These are phyloP conservation scores for Ustilago nuda DNA, from an alignment of 1,284 basidiomycete genomes.

Conservation along the genomic window DNA sequence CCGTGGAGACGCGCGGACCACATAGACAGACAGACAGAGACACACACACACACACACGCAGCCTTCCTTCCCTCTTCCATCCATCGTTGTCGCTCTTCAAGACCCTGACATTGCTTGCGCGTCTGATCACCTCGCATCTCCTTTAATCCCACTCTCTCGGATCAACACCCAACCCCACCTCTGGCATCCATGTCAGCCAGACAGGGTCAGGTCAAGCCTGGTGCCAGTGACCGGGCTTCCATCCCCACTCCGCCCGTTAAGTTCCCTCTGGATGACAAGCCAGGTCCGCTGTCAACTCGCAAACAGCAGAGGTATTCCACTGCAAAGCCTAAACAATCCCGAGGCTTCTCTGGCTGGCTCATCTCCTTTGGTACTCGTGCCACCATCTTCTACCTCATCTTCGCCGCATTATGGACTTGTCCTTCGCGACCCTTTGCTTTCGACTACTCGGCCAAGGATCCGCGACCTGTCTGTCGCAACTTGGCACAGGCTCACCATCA, in stretches of 20 bases:
- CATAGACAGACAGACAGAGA: background rate
- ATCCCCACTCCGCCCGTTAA: conserved; percentile 43
- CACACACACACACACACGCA: background rate
- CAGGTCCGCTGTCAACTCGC: conserved; percentile 12
- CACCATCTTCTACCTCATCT: conserved; percentile 54
- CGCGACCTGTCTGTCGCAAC: conserved; percentile 59
- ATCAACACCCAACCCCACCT: background rate
- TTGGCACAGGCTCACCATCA: conserved; percentile 58
- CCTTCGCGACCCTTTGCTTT: conserved; percentile 62
- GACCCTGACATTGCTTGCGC: background rate
- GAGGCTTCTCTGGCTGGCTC: conserved; percentile 48
- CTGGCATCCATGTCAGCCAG: conserved; percentile 9
- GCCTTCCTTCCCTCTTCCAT: conserved; percentile 3
- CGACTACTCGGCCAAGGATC: conserved; percentile 57
- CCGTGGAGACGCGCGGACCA: conserved; percentile 17
- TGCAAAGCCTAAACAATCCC: conserved; percentile 11
- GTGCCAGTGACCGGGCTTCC: conserved; percentile 34
- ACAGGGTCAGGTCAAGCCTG: conserved; percentile 29
- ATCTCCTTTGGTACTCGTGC: conserved; percentile 40
- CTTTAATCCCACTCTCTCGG: background rate
- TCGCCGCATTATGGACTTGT: conserved; percentile 61
- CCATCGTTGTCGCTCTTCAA: background rate
- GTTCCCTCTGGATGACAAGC: conserved; percentile 30
- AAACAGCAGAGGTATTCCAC: conserved; percentile 2
- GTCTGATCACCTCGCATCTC: conserved; percentile 18